Evolutionary conservation across 2,329 filamentous ascomycete genomes (phyloP).

Genomic region (Cercospora canescens): DNA sequence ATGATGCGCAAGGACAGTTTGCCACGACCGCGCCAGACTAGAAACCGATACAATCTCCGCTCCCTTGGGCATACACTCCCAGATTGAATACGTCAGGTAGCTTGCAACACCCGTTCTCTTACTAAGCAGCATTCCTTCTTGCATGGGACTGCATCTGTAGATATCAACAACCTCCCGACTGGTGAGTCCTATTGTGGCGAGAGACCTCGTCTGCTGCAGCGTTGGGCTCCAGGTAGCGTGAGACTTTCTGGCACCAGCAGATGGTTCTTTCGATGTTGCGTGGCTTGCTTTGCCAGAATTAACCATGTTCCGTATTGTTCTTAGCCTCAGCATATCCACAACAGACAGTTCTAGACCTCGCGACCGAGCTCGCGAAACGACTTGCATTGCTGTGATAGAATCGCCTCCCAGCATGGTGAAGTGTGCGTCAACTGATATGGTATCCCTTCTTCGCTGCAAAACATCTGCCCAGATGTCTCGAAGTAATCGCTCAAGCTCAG

Average conservation of each 20-base stretch:
- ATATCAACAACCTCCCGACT: neutral
- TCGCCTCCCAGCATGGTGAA: conserved; percentile 51
- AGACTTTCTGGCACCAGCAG: neutral
- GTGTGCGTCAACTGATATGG: conserved; percentile 33
- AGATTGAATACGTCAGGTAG: neutral
- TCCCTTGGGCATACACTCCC: neutral
- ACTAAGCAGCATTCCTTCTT: conserved; percentile 2
- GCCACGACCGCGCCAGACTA: neutral
- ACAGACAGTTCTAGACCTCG: neutral
- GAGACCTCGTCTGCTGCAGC: neutral
- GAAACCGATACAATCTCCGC: neutral
- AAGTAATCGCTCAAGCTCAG: neutral
- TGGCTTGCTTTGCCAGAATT: neutral
- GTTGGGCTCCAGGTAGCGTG: neutral
- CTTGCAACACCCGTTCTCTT: neutral
- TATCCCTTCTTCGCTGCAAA: neutral
- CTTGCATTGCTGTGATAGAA: conserved; percentile 48
- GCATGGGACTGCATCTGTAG: neutral
- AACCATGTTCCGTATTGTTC: neutral
- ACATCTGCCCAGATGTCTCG: conserved; percentile 13
- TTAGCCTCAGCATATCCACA: neutral
- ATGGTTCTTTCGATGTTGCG: neutral
- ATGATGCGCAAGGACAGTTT: neutral
- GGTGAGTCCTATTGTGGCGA: neutral
- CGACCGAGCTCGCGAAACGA: conserved; percentile 31